A percentile compares a stretch with the other conserved stretches of the same genome.
Evolutionary conservation across 108 stramenopile genomes (phyloP).

Genomic region (Schizochytrium sp.): DNA sequence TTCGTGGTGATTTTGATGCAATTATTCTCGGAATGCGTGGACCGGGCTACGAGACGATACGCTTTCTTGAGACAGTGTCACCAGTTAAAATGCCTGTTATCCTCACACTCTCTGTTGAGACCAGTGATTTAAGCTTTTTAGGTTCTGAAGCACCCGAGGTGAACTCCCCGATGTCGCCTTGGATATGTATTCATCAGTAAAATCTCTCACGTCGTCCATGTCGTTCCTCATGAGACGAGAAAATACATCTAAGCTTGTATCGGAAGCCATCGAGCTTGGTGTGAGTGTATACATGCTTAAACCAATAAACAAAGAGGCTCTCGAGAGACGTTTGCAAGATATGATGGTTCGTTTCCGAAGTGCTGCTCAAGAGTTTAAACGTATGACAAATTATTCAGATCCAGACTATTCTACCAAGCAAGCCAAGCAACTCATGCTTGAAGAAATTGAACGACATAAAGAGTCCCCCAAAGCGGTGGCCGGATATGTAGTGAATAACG

Average conservation of each 20-base stretch:
- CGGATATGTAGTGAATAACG: neutral
- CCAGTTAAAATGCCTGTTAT: constrained; percentile 51
- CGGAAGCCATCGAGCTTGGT: constrained; percentile 28
- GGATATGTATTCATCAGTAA: neutral
- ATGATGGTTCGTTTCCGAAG: constrained; percentile 17
- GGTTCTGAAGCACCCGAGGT: neutral
- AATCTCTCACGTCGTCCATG: neutral
- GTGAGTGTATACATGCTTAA: neutral
- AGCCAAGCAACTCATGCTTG: neutral
- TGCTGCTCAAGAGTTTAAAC: constrained; percentile 45
- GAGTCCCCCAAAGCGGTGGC: neutral
- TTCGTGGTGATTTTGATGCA: neutral
- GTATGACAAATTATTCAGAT: neutral
- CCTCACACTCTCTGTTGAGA: neutral
- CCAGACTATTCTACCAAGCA: constrained; percentile 15
- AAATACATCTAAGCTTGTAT: neutral
- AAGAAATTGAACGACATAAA: neutral
- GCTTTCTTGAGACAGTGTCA: constrained; percentile 29
- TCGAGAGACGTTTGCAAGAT: neutral
- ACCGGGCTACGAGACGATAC: neutral
- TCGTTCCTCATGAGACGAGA: neutral
- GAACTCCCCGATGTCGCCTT: neutral
- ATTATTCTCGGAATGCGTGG: constrained; percentile 35
- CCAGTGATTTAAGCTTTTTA: neutral
- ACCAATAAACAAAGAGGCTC: constrained; percentile 9